Evolutionary conservation across 305 asterid genomes (phyloP).

Genomic region (Fraxinus greggii): DNA sequence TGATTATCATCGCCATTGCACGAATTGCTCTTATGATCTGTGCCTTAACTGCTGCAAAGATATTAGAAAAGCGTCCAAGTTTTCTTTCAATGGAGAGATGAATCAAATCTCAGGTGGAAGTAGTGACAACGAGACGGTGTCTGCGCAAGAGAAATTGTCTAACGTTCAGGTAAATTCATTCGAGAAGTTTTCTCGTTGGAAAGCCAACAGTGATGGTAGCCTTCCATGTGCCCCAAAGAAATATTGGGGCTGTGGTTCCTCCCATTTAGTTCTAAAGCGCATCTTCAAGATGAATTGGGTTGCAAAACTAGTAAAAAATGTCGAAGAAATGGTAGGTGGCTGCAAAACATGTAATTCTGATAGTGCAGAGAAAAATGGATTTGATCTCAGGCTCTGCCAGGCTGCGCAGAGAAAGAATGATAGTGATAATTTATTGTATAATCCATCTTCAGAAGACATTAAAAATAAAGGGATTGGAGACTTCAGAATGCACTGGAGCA

Average conservation of each 20-base stretch:
- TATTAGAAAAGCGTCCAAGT: slow-evolving; percentile 61
- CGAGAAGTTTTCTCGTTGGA: slow-evolving; percentile 54
- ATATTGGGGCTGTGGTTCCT: slow-evolving; percentile 78
- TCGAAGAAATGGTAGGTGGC: slow-evolving; percentile 93
- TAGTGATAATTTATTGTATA: slow-evolving; percentile 58
- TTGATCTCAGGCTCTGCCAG: slow-evolving; percentile 45
- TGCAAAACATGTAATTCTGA: slow-evolving; percentile 52
- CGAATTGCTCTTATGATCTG: slow-evolving; percentile 86
- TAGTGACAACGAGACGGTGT: slow-evolving; percentile 33
- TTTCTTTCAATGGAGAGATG: slow-evolving; percentile 36
- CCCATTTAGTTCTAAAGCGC: slow-evolving; percentile 65
- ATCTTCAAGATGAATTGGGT: slow-evolving; percentile 99
- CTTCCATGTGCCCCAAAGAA: slow-evolving; percentile 74
- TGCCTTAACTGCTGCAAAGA: slow-evolving; percentile 98
- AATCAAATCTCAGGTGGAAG: slow-evolving; percentile 33
- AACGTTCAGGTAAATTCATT: slow-evolving; percentile 46
- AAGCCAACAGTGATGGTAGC: slow-evolving; percentile 66
- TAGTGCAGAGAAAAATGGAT: slow-evolving; percentile 42
- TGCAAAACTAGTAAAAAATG: slow-evolving; percentile 84
- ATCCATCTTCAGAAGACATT: slow-evolving; percentile 68
- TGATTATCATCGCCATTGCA: slow-evolving; percentile 94
- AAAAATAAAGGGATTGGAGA: slow-evolving; percentile 67
- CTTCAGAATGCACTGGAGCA: slow-evolving; percentile 81
- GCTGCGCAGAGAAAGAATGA: slow-evolving; percentile 60
- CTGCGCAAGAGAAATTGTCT: slow-evolving; percentile 41